Evolutionary conservation across 371 early-diverging fungal species (phyloP).

Genomic region (Syncephalis fuscata): DNA sequence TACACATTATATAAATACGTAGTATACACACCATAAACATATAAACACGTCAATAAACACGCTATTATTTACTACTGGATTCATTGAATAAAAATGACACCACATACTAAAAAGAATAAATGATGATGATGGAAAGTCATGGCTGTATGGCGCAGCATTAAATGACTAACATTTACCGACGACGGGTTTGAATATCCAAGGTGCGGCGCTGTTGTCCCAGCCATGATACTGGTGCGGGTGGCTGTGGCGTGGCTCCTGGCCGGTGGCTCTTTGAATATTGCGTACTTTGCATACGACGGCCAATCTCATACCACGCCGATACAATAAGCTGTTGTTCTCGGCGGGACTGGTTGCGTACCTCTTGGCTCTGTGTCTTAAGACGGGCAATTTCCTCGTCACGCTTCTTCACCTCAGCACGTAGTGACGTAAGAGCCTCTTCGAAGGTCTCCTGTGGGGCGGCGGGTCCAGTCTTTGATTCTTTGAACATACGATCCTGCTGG

Average conservation of each 20-base stretch:
- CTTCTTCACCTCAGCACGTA: slow-evolving; percentile 35
- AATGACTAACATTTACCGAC: too few species aligned
- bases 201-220: slow-evolving; percentile 46
- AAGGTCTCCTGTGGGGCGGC: slow-evolving; percentile 9
- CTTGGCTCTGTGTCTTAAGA: slow-evolving; percentile 41
- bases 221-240: slow-evolving; percentile 43
- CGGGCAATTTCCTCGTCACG: slow-evolving; percentile 50
- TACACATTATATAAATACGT: too few species aligned
- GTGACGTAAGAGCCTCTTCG: slow-evolving; percentile 51
- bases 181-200: slow-evolving; percentile 19
- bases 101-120: too few species aligned
- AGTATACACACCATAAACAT: too few species aligned
- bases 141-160: too few species aligned
- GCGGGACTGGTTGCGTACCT: slow-evolving; percentile 28
- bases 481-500: slow-evolving; percentile 2
- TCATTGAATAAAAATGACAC: too few species aligned
- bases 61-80: too few species aligned
- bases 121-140: too few species aligned
- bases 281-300: slow-evolving; percentile 21
- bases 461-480: slow-evolving; percentile 1
- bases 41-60: too few species aligned
- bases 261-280: slow-evolving; percentile 4
- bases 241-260: slow-evolving; percentile 28
- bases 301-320: slow-evolving; percentile 59
- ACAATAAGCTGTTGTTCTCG: slow-evolving; percentile 57